phyloP scores from a whole-genome alignment of 2,329 filamentous ascomycete species.

The Monilinia aucupariae region DNA sequence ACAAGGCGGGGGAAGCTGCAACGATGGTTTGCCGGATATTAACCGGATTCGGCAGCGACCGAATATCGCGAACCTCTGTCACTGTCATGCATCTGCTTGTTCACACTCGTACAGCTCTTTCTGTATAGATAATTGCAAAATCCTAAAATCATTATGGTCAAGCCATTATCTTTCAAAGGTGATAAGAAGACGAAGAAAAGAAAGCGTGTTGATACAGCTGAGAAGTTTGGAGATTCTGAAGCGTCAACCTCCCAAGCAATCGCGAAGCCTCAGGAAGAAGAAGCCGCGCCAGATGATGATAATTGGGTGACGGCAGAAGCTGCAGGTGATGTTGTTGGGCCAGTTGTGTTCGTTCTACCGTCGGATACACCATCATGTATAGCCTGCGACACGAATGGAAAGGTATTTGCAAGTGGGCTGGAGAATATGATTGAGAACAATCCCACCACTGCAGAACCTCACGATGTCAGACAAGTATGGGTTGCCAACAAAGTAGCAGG shows the following conservation, averaged over 20 bases:
- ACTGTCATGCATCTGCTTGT: not conserved
- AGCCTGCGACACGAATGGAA: constrained; percentile 79
- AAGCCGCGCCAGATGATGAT: constrained; percentile 55
- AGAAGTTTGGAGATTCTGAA: constrained; percentile 35
- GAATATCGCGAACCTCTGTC: constrained; percentile 10
- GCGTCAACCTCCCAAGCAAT: constrained; percentile 26
- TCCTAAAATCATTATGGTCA: constrained; percentile 60
- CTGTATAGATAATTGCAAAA: constrained; percentile 2
- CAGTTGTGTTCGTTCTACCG: constrained; percentile 75
- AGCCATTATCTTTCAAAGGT: constrained; percentile 90
- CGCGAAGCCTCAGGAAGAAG: constrained; percentile 21
- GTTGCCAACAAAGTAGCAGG: constrained; percentile 79
- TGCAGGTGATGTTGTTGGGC: constrained; percentile 69
- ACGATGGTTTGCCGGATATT: constrained; percentile 3
- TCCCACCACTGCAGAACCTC: constrained; percentile 80
- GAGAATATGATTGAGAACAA: constrained; percentile 87
- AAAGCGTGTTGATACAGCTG: constrained; percentile 59
- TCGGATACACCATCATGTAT: constrained; percentile 68
- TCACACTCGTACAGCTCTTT: not conserved
- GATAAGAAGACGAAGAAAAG: constrained; percentile 93
- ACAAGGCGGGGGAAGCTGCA: not conserved
- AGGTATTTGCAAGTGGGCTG: constrained; percentile 73
- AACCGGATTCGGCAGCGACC: constrained; percentile 8
- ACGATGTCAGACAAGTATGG: constrained; percentile 95
- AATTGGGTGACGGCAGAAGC: constrained; percentile 85